Evolutionary conservation across 1,139 yeast genomes (phyloP).

Genomic region (Nematodospora anomalae): DNA sequence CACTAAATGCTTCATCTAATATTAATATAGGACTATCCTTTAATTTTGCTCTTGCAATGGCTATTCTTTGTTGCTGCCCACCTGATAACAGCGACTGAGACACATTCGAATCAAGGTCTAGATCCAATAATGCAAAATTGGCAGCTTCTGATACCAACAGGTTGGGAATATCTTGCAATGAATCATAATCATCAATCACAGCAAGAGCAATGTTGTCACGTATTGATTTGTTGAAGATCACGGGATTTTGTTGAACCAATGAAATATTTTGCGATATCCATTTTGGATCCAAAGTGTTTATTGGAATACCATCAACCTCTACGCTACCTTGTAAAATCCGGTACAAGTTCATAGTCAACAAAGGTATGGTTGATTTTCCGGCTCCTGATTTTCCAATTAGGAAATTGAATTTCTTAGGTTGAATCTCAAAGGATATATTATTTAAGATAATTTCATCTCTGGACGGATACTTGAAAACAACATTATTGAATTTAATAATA

Average conservation of each 20-base stretch:
- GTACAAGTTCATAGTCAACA: constrained; percentile 62
- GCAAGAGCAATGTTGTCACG: constrained; percentile 60
- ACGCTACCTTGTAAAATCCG: constrained; percentile 61
- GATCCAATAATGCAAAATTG: constrained; percentile 50
- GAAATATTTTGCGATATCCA: constrained; percentile 69
- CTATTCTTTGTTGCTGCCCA: constrained; percentile 83
- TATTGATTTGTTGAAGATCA: constrained; percentile 60
- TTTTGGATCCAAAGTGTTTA: constrained; percentile 39
- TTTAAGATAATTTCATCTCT: constrained; percentile 51
- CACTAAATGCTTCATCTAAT: constrained; percentile 83
- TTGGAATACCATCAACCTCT: constrained; percentile 51
- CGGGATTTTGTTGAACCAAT: constrained; percentile 69
- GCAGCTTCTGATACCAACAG: constrained; percentile 45
- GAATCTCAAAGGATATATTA: constrained; percentile 45
- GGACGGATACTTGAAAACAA: constrained; percentile 62
- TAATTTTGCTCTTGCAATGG: constrained; percentile 77
- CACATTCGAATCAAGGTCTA: constrained; percentile 57
- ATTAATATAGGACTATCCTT: constrained; percentile 73
- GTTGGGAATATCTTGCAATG: constrained; percentile 25
- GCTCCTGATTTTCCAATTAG: constrained; percentile 87
- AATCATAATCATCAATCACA: constrained; percentile 26
- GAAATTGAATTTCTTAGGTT: constrained; percentile 52
- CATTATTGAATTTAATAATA: constrained; percentile 48
- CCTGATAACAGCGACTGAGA: constrained; percentile 71
- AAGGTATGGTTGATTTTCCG: constrained; percentile 83